Conservation (phyloP, 805 yeast species). For the Wickerhamiella vanderwaltii region DNA sequence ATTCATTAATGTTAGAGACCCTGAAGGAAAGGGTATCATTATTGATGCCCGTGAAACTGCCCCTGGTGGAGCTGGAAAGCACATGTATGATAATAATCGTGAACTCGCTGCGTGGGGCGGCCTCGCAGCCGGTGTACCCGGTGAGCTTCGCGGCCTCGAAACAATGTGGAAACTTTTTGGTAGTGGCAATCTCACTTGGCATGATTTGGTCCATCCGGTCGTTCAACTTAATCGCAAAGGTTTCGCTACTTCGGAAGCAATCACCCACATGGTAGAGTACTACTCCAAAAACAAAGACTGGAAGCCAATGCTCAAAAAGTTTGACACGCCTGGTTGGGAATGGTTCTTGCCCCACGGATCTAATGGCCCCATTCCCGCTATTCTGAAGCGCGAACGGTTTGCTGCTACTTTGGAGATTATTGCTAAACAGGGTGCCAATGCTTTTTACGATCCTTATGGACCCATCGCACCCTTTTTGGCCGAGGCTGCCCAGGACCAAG, state of each 20-base stretch:
- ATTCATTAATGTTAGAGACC: slow-evolving; percentile 41
- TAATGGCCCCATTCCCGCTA: background rate
- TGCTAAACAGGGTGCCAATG: slow-evolving; percentile 67
- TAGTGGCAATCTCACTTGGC: slow-evolving; percentile 62
- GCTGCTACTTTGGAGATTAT: slow-evolving; percentile 57
- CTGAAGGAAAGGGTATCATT: slow-evolving; percentile 39
- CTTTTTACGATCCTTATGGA: slow-evolving; percentile 75
- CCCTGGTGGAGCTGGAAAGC: slow-evolving; percentile 46
- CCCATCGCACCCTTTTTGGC: slow-evolving; percentile 55
- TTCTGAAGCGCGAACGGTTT: slow-evolving; percentile 36
- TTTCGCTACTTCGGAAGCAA: slow-evolving; percentile 39
- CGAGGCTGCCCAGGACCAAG: slow-evolving; percentile 35
- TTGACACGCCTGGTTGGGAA: slow-evolving; percentile 24
- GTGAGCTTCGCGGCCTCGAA: slow-evolving; percentile 78
- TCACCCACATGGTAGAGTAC: slow-evolving; percentile 25
- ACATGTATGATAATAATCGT: slow-evolving; percentile 49
- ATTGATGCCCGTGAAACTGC: slow-evolving; percentile 88
- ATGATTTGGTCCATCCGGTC: slow-evolving; percentile 62
- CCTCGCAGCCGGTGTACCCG: slow-evolving; percentile 80
- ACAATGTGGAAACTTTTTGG: slow-evolving; percentile 49
- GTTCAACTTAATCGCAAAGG: slow-evolving; percentile 53
- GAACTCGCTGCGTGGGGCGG: slow-evolving; percentile 43
- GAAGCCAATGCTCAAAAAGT: background rate
- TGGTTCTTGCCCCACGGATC: slow-evolving; percentile 19
- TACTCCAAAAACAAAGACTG: slow-evolving; percentile 28